Base-by-base conservation (phyloP, 768 basidiomycete genomes). In the Calocybe gangraenosa region DNA sequence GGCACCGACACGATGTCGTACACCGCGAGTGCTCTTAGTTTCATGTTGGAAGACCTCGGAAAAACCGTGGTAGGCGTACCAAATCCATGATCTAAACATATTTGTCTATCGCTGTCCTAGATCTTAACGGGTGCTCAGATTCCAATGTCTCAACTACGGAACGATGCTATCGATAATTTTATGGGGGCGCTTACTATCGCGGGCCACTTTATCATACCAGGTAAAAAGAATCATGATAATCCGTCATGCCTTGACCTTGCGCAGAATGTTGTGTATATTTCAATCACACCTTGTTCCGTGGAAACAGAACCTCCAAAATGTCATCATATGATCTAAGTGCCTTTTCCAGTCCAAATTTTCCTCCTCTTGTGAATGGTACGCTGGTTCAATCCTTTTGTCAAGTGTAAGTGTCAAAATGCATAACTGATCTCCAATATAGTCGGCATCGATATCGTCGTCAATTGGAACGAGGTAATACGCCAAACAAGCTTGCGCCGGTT, bases 51-150 rank as follows among this genome's bases (percentile, higher is more conserved):
- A 65, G 92, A 96, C 53, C 75, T 97, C 2, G 91, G 92, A 38
- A 93, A 92, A 68, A 92, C 90, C 1, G 86, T 93, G 56, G 88
- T 90, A 71, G 32, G 64, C 35, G n/a, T 40, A 44, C 32, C 28
- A 41, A 21, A 39, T 21, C 15, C 18, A n/a, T 30, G 35, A 32
- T 15, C 37, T 28, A 28, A n/a, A n/a, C 7, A 30, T 31, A 10
- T 13, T 33, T n/a, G 37, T 19, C 28, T 40, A 34, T 18, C 33
- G 36, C 7, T 21, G n/a, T 30, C 30, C 43, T 42, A 92, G 90
- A 91, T 95, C 47, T 54, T 94, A 22, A 95, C 91, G 1, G 94
- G 93, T 10, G 92, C 93, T 0, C 94, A 96, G 67, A 95, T 97
- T 28, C 91, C 94, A 11, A 69, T 93, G 25, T 92, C 88, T 1